phyloP scores from a whole-genome alignment of 2,329 filamentous ascomycete genomes.

The Trichoderma sp. region DNA sequence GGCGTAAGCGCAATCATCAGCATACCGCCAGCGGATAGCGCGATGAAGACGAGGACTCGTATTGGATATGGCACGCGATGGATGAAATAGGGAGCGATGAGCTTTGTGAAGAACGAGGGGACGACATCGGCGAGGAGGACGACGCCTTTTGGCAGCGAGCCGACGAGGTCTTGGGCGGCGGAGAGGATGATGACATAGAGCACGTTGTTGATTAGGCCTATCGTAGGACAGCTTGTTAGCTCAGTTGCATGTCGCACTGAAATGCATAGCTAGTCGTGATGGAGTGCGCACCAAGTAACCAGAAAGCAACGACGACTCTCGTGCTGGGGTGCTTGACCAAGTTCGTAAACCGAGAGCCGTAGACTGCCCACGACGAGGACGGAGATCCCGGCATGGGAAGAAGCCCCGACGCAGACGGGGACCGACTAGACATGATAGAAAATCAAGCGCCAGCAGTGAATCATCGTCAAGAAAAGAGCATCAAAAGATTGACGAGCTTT shows the following conservation, averaged over 20 bases:
- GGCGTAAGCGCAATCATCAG: conserved; percentile 83
- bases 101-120: conserved; percentile 85
- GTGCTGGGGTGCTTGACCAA: conserved; percentile 70
- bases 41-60: conserved; percentile 75
- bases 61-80: conserved; percentile 79
- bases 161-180: conserved; percentile 92
- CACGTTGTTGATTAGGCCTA: conserved; percentile 82
- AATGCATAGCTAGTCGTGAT: not conserved
- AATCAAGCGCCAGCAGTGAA: too few species aligned
- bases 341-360: conserved; percentile 65
- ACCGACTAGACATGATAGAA: conserved; percentile 42
- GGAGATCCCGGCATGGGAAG: conserved; percentile 61
- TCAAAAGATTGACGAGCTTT: not conserved
- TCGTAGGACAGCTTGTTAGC: conserved; percentile 23
- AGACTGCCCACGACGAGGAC: conserved; percentile 73
- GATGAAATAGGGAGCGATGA: conserved; percentile 91
- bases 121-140: conserved; percentile 93
- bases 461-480: conserved; percentile 10
- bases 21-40: conserved; percentile 83
- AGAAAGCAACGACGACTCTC: conserved; percentile 79
- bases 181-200: conserved; percentile 97
- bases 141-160: conserved; percentile 85
- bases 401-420: conserved; percentile 50
- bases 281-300: conserved; percentile 76
- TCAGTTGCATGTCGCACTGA: too few species aligned